Evolutionary conservation across 495 filamentous ascomycete species (phyloP).

Genomic region (Penicillium mononematosum): DNA sequence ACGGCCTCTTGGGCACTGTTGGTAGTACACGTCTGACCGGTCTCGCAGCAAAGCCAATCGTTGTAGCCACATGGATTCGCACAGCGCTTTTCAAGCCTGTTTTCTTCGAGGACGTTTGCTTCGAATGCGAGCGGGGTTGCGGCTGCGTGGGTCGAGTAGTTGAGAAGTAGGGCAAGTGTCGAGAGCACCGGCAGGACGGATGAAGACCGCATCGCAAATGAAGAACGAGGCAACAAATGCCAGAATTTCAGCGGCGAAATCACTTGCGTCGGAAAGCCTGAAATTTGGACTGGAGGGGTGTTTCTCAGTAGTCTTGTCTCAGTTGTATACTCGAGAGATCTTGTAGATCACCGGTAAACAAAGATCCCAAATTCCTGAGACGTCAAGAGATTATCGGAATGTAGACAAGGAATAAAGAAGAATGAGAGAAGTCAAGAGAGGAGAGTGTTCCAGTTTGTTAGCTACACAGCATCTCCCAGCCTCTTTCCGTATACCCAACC

Average conservation of each 20-base stretch:
- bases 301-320: constrained; percentile 3
- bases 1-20: constrained; percentile 54
- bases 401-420: constrained; percentile 15
- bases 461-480: constrained; percentile 34
- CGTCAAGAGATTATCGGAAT: constrained; percentile 14
- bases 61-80: constrained; percentile 65
- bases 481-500: constrained; percentile 39
- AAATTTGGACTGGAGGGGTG: constrained; percentile 7
- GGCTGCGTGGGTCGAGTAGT: constrained; percentile 26
- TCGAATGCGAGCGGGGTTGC: constrained; percentile 39
- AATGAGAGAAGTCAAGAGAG: constrained; percentile 18
- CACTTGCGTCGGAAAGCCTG: constrained; percentile 3
- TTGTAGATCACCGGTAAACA: constrained; percentile 2
- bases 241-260: neutral
- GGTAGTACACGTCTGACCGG: constrained; percentile 61
- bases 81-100: constrained; percentile 51
- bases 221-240: constrained; percentile 12
- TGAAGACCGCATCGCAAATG: constrained; percentile 33
- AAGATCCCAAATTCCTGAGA: constrained; percentile 8
- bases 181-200: constrained; percentile 29
- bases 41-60: constrained; percentile 65
- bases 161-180: constrained; percentile 29
- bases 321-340: constrained; percentile 7
- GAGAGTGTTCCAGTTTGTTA: constrained; percentile 13
- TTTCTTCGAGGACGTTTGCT: constrained; percentile 33